Evolutionary conservation across 2,329 filamentous ascomycete species (phyloP), one percentile per base, ranked within the genome.

Genomic region (Colletotrichum ledebouriae): DNA sequence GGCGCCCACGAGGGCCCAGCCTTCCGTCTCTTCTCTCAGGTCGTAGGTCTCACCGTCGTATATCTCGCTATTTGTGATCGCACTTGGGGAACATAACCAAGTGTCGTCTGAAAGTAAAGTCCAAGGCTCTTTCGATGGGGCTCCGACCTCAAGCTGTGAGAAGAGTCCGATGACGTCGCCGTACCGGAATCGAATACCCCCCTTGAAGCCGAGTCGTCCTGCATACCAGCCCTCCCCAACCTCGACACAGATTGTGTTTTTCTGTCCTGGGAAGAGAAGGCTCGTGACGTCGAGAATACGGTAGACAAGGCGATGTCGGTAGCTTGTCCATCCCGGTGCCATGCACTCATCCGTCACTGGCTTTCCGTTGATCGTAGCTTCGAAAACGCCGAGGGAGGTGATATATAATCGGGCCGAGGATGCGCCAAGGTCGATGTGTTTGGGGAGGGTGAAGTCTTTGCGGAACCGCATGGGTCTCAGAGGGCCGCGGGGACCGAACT

Each of bases 201-300:
- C 69, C 11, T 72, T 64, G 34, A 71, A 79, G 12, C 76, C 76
- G 4, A 85, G 74, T 6, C 81, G 76, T 4, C 82, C 81, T 11
- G 78, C 73, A 61, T 81, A 87, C 85, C 85, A 87, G 0, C 85
- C 85, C 72, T 86, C 84, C 2, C 78, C 84, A 6, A 87, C 81
- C 15, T 83, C 80, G 1, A 84, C 79, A 0, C 76, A 81, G 47
- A 87, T 76, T 0, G 75, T 75, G 71, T 86, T 86, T 15, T 65
- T 49, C 17, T 65, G 60, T 2, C 77, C 77, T 0, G 71, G 49
- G 6, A 69, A 71, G 5, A 84, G 61, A 3, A 81, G 72, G 1
- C 71, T 42, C 2, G 75, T 77, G 7, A 85, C 78, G 71, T 85
- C 83, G 63, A 79, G 81, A 0, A 78, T 78, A 66, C 83, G 78